Evolutionary conservation across 1,284 basidiomycete species (phyloP).

Genomic region (Moniliophthora roreri): DNA sequence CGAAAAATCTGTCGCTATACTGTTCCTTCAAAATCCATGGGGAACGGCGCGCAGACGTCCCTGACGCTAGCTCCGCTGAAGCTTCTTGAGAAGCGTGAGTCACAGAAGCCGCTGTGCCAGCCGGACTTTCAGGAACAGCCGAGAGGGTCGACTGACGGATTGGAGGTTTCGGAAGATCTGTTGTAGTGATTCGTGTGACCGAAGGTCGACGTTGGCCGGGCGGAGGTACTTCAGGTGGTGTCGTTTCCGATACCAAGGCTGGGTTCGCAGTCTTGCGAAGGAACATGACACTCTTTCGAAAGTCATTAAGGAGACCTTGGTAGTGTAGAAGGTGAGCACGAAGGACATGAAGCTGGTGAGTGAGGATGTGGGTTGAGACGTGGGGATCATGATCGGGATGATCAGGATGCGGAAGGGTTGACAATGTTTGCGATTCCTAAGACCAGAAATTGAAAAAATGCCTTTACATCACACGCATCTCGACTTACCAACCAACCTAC

Average conservation of each 20-base stretch:
- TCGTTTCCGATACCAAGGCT: conserved; percentile 23
- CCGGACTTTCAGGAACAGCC: neutral
- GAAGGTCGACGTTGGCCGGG: neutral
- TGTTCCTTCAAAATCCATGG: neutral
- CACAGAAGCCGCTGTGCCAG: conserved; percentile 1
- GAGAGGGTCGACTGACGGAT: neutral
- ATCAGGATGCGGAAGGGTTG: conserved; percentile 14
- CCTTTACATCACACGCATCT: neutral
- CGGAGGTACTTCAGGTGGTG: neutral
- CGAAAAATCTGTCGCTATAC: neutral
- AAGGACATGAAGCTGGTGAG: conserved; percentile 49
- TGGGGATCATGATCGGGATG: conserved; percentile 12
- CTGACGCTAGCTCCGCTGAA: neutral
- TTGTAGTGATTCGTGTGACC: neutral
- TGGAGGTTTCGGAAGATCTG: neutral
- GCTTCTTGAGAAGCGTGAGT: conserved; percentile 3
- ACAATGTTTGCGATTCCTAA: conserved; percentile 46
- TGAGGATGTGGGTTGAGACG: conserved; percentile 25
- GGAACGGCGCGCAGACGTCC: neutral
- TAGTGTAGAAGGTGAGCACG: conserved; percentile 57
- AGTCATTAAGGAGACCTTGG: conserved; percentile 47
- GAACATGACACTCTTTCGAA: conserved; percentile 47
- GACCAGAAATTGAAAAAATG: neutral
- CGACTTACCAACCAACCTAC: conserved; percentile 40
- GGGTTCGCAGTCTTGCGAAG: conserved; percentile 45